Conservation (phyloP, 1,139 yeast genomes). For the Protomyces pachydermus region DNA sequence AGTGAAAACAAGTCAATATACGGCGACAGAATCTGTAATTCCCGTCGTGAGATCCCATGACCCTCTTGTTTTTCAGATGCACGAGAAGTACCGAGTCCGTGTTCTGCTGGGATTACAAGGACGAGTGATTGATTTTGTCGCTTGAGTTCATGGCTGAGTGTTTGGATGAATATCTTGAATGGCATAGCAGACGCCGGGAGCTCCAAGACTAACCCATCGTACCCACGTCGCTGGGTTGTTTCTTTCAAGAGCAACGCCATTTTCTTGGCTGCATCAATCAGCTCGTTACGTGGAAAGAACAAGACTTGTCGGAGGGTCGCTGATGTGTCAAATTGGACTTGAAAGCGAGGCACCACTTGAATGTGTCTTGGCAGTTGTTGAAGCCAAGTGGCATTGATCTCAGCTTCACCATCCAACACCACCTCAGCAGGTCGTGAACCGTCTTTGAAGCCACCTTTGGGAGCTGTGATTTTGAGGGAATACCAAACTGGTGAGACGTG, state of each 20-base stretch:
- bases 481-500: slow-evolving; percentile 26
- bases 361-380: neutral
- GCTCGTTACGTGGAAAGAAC: slow-evolving; percentile 19
- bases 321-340: neutral
- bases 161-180: slow-evolving; percentile 4
- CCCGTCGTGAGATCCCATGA: neutral
- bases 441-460: neutral
- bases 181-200: slow-evolving; percentile 2
- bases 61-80: neutral
- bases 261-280: neutral
- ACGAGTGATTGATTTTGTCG: neutral
- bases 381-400: slow-evolving; percentile 7
- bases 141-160: slow-evolving; percentile 4
- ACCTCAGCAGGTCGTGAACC: neutral
- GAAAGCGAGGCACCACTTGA: slow-evolving; percentile 20
- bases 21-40: neutral
- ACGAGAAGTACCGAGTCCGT: neutral
- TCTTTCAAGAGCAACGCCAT: neutral
- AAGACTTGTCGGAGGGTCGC: slow-evolving; percentile 4
- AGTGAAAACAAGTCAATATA: slow-evolving; percentile 17
- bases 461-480: neutral
- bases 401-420: slow-evolving; percentile 4
- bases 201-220: slow-evolving; percentile 9
- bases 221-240: neutral
- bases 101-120: slow-evolving; percentile 18